phyloP scores from a whole-genome alignment of 495 filamentous ascomycete species.

The Talaromyces stipitatus region DNA sequence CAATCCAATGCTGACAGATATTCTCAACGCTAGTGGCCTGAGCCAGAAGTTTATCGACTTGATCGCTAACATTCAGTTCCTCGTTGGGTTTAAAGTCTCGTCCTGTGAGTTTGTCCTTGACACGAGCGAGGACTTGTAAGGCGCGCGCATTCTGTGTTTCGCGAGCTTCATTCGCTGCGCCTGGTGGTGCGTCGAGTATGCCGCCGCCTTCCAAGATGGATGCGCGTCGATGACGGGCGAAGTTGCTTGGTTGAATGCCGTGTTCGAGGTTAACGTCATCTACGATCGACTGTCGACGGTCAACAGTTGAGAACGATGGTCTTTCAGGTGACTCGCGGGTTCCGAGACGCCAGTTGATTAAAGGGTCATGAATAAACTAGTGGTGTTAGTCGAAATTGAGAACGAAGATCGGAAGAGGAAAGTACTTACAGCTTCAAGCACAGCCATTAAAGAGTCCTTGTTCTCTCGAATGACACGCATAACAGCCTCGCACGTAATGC shows the following conservation, averaged over 20 bases:
- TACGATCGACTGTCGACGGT: constrained; percentile 70
- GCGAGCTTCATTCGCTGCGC: constrained; percentile 41
- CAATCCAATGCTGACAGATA: constrained; percentile 97
- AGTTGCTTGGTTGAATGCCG: constrained; percentile 37
- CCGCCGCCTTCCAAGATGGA: constrained; percentile 46
- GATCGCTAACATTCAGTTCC: constrained; percentile 77
- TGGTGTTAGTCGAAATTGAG: constrained; percentile 7
- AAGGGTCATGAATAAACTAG: constrained; percentile 94
- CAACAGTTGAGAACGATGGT: constrained; percentile 65
- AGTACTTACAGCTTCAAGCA: constrained; percentile 84
- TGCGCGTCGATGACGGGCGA: constrained; percentile 38
- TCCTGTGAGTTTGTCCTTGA: constrained; percentile 89
- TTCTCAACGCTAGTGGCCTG: constrained; percentile 97
- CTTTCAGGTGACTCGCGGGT: constrained; percentile 74
- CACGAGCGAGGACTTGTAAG: constrained; percentile 81
- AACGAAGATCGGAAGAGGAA: neutral
- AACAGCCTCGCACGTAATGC: constrained; percentile 94
- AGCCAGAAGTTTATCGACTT: constrained; percentile 87
- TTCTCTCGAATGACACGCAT: constrained; percentile 96
- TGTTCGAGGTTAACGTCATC: constrained; percentile 50
- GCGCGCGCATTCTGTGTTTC: constrained; percentile 92
- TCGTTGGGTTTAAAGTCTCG: constrained; percentile 56
- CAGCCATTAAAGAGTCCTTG: constrained; percentile 97
- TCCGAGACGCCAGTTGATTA: constrained; percentile 93
- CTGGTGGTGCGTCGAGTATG: constrained; percentile 41